A percentile compares a stretch with the other conserved stretches of the same genome.
Conservation (phyloP, 129 eudicot species). For the Solidago caesia region DNA sequence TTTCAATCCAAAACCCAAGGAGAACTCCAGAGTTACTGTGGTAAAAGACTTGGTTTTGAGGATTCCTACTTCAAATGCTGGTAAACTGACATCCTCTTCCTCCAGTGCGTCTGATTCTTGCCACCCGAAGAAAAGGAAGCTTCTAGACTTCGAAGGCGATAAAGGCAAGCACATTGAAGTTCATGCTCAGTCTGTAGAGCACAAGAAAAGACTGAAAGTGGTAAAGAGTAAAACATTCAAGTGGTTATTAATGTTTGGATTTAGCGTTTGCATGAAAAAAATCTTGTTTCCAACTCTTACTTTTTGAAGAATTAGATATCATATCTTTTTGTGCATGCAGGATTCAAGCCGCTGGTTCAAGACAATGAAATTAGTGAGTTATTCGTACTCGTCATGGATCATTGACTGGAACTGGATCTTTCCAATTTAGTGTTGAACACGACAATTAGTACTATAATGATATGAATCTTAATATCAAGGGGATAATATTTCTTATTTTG, state of each 20-base stretch:
- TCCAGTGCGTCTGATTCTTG: conserved; percentile 16
- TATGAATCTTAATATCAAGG: too few relatives aligned
- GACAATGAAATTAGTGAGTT: conserved; percentile 43
- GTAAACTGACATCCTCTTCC: not conserved
- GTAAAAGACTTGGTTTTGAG: conserved; percentile 14
- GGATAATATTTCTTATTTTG: too few relatives aligned
- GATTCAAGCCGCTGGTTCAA: conserved; percentile 57
- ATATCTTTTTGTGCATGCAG: conserved; percentile 41
- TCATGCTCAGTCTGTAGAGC: conserved; percentile 12
- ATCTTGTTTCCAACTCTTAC: not conserved
- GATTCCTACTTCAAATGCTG: conserved; percentile 10
- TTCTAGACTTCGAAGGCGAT: conserved; percentile 20
- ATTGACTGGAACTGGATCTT: not conserved
- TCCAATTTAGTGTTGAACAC: not conserved
- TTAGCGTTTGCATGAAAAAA: not conserved
- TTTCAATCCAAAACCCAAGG: conserved; percentile 35
- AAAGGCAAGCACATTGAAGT: conserved; percentile 14
- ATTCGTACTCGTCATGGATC: conserved; percentile 5
- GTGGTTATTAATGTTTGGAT: conserved; percentile 1
- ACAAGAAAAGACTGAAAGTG: conserved; percentile 33
- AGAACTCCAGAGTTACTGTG: conserved; percentile 12
- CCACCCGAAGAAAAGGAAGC: conserved; percentile 48
- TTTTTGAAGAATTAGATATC: not conserved
- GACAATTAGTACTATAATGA: not conserved
- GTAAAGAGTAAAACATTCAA: conserved; percentile 25